phyloP scores from a whole-genome alignment of 2,329 filamentous ascomycete species.

The Neofusicoccum parvum region DNA sequence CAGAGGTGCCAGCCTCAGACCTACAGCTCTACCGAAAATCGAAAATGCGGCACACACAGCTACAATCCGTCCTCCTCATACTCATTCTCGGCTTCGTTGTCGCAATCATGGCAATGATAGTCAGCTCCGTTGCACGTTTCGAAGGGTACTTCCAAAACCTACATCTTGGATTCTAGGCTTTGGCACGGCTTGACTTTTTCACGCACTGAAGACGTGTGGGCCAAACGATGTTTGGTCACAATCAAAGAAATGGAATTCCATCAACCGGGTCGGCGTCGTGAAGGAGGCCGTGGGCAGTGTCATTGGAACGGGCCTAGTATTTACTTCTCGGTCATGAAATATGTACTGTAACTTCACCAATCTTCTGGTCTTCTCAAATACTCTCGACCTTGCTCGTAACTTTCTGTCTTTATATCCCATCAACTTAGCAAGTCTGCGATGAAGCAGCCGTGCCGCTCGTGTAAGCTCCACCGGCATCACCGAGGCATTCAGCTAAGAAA shows the following conservation, averaged over 20 bases:
- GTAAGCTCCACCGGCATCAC: constrained; percentile 34
- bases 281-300: too few relatives aligned
- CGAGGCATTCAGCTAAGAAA: constrained; percentile 34
- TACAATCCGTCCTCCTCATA: not conserved
- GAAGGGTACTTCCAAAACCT: not conserved
- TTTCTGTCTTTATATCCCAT: too few relatives aligned
- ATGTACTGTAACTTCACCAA: not conserved
- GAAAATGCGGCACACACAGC: not conserved
- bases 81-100: not conserved
- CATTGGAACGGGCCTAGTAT: not conserved
- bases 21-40: not conserved
- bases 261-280: not conserved
- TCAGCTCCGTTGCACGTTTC: not conserved
- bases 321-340: not conserved
- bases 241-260: too few relatives aligned
- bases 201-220: too few relatives aligned
- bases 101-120: not conserved
- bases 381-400: too few relatives aligned
- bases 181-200: too few relatives aligned
- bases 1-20: not conserved
- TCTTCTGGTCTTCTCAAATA: too few relatives aligned
- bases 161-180: not conserved
- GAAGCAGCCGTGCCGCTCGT: constrained; percentile 5
- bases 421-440: not conserved
- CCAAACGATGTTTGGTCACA: too few relatives aligned